Percentiles rank a stretch among this genome's conserved stretches.
Conservation (phyloP, 441 rosid species). For the Euphorbia schlechtendalii region DNA sequence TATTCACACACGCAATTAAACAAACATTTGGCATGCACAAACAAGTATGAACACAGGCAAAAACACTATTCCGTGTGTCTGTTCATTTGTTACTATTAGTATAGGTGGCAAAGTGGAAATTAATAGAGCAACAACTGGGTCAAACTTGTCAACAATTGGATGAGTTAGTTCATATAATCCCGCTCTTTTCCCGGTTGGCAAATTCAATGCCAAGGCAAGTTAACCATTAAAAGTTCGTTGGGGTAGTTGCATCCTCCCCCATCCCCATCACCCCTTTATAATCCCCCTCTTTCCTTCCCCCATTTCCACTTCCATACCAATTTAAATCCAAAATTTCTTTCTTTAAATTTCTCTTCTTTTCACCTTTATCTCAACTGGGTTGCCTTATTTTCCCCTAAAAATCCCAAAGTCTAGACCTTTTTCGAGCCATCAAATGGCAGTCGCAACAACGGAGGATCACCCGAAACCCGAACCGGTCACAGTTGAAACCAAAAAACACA, state of each 20-base stretch:
- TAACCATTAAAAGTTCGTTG: constrained; percentile 47
- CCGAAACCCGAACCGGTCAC: background rate
- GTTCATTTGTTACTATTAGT: too few relatives aligned
- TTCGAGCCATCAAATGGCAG: too few relatives aligned
- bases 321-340: background rate
- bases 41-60: background rate
- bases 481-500: constrained; percentile 13
- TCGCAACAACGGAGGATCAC: constrained; percentile 4
- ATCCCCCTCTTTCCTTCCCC: background rate
- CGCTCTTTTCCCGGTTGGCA: constrained; percentile 23
- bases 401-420: background rate
- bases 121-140: background rate
- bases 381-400: background rate
- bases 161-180: background rate
- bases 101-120: constrained; percentile 18
- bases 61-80: too few relatives aligned
- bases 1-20: too few relatives aligned
- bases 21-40: background rate
- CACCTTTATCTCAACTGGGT: background rate
- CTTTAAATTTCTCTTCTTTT: background rate
- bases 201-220: constrained; percentile 30
- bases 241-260: constrained; percentile 44
- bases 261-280: constrained; percentile 14
- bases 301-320: too few relatives aligned
- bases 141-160: background rate